Evolutionary conservation across 2,329 filamentous ascomycete genomes (phyloP), one percentile per base, ranked within the genome.

Genomic region (Alternaria gansuensis): DNA sequence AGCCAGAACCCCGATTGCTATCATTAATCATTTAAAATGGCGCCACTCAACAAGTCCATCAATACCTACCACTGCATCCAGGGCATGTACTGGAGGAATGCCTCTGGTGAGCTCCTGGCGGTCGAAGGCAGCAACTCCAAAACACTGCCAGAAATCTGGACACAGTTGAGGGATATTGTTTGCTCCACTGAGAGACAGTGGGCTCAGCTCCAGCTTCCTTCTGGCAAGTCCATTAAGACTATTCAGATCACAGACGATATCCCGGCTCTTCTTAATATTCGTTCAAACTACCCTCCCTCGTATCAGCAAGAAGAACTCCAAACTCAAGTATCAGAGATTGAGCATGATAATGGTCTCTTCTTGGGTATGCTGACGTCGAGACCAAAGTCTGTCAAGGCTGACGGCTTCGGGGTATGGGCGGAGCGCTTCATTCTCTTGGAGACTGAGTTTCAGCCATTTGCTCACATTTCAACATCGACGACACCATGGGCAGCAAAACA

Each of bases 381-480:
- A 28, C 68, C 66, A 21, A 69, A 67, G 55, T 65, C 62, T 14
- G 63, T 69, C n/a, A 65, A 63, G 37, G 50, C 52, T n/a, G 67
- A 71, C 55, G 65, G 55, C 21, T 70, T 74, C 46, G 58, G 53
- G 21, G 60, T 64, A 21, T 73, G 72, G 72, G 65, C 69, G 8
- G 70, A 72, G 56, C 61, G 66, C 24, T 73, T 73, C 49, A 60
- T 74, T 49, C 66, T 74, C 11, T 62, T 71, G 3, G 67, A 72
- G 53, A 73, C 71, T 2, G 62, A 69, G 17, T 70, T 74, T 48
- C 64, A 67, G 31, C 70, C 68, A 5, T 67, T 68, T 41, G 55
- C 54, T 29, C 60, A 57, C 23, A 63, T 72, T 3, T 65, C 68
- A 17, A 51, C 54, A 39, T 60, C 60, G 4, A 54, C 63, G 7